These are phyloP conservation scores for Plantago major DNA, from an alignment of 257 asterid genomes.

Conservation along the genomic window DNA sequence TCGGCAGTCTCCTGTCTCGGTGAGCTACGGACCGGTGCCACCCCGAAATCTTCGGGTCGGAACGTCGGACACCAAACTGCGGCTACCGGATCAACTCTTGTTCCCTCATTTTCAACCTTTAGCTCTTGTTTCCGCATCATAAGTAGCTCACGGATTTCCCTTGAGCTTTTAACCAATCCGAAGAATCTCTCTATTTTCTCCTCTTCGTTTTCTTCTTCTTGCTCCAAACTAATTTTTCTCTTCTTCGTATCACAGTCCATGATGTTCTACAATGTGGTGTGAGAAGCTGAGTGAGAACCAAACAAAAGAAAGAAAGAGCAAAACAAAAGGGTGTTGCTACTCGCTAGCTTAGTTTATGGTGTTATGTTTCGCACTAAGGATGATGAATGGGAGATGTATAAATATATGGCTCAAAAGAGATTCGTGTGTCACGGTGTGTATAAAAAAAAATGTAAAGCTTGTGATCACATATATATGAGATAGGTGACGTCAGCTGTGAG, in stretches of 20 bases:
- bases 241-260: not conserved
- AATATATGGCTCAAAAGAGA: too few relatives aligned
- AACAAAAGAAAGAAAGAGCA: too few relatives aligned
- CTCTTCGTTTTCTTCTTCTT: not conserved
- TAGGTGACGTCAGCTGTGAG: too few relatives aligned
- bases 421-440: too few relatives aligned
- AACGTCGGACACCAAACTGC: slow-evolving; percentile 2
- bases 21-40: not conserved
- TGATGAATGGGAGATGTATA: too few relatives aligned
- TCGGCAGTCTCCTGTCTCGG: not conserved
- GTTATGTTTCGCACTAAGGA: too few relatives aligned
- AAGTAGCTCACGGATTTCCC: not conserved
- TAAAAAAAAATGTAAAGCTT: too few relatives aligned
- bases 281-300: too few relatives aligned
- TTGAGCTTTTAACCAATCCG: not conserved
- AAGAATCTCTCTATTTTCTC: slow-evolving; percentile 1
- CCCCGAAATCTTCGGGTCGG: slow-evolving; percentile 1
- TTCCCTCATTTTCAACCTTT: not conserved
- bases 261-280: too few relatives aligned
- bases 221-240: not conserved
- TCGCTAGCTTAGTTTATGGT: too few relatives aligned
- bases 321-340: too few relatives aligned
- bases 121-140: slow-evolving; percentile 2
- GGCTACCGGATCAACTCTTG: not conserved
- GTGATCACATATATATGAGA: too few relatives aligned